Evolutionary conservation across 2,329 filamentous ascomycete species (phyloP).

Genomic region (Pseudogymnoascus sp.): DNA sequence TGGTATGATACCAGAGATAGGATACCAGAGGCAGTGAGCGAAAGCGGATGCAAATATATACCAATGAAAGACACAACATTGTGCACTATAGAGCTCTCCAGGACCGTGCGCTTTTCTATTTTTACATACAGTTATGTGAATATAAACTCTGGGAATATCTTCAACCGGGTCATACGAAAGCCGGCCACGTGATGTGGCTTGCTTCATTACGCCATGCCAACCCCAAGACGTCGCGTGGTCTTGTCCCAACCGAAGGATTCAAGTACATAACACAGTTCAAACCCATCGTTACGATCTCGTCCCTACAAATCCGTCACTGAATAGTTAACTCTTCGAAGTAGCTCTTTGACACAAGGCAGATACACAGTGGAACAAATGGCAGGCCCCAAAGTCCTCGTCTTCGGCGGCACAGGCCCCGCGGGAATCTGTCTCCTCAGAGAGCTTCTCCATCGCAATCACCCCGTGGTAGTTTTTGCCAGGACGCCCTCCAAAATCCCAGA

Average conservation of each 20-base stretch:
- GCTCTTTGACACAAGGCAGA: background rate
- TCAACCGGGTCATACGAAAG: background rate
- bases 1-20: background rate
- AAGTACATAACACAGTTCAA: background rate
- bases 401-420: constrained; percentile 21
- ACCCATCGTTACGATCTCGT: background rate
- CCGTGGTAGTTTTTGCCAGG: constrained; percentile 21
- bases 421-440: constrained; percentile 21
- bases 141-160: background rate
- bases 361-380: background rate
- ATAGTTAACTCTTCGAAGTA: background rate
- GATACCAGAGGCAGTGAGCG: too few species aligned
- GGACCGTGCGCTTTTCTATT: background rate
- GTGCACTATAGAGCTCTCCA: background rate
- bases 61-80: background rate
- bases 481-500: constrained; percentile 21
- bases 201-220: background rate
- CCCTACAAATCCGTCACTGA: background rate
- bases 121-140: background rate
- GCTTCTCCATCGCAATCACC: constrained; percentile 21
- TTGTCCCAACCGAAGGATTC: background rate
- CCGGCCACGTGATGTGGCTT: constrained; percentile 1
- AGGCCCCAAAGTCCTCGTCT: constrained; percentile 16
- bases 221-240: background rate
- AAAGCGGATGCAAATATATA: background rate